Evolutionary conservation across 208 protist species (phyloP).

Genomic region (Herpetomonas samuelpessoai): DNA sequence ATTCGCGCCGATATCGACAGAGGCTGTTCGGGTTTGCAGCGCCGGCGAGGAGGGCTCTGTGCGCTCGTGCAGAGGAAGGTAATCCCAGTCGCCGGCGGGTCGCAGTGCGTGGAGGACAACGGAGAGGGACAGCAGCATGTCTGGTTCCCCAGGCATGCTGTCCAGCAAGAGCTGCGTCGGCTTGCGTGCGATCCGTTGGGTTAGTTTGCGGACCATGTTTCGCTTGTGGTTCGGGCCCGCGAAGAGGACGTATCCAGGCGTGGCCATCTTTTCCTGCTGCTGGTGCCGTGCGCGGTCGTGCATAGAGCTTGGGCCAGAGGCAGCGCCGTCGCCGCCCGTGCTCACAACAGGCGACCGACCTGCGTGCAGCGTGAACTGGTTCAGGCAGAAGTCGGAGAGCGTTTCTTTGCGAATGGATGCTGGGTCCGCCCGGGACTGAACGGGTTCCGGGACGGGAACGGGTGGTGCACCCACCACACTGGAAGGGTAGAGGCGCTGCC

Average conservation of each 20-base stretch:
- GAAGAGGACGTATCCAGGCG: constrained; percentile 77
- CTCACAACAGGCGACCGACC: not conserved
- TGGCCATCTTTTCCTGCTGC: not conserved
- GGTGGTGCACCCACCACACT: constrained; percentile 39
- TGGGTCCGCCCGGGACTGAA: not conserved
- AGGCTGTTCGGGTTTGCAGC: constrained; percentile 46
- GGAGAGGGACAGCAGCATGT: constrained; percentile 62
- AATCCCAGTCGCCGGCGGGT: constrained; percentile 80
- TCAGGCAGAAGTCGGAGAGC: constrained; percentile 55
- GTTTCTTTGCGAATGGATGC: not conserved
- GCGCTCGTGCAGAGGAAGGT: constrained; percentile 49
- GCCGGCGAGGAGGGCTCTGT: constrained; percentile 25
- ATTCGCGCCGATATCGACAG: constrained; percentile 71
- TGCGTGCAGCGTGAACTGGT: constrained; percentile 31
- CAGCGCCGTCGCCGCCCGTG: no score
- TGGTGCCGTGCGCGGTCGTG: not conserved
- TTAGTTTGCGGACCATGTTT: constrained; percentile 57
- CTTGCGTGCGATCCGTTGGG: constrained; percentile 28
- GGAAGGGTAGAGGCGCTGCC: constrained; percentile 7
- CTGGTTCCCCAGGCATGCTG: constrained; percentile 32
- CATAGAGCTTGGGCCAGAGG: no score
- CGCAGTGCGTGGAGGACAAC: constrained; percentile 73
- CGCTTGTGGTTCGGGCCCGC: constrained; percentile 82
- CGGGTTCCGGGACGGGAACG: constrained; percentile 13
- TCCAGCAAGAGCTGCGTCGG: constrained; percentile 71